Evolutionary conservation across 1,284 basidiomycete genomes (phyloP).

Genomic region (Cystobasidium slooffiae): DNA sequence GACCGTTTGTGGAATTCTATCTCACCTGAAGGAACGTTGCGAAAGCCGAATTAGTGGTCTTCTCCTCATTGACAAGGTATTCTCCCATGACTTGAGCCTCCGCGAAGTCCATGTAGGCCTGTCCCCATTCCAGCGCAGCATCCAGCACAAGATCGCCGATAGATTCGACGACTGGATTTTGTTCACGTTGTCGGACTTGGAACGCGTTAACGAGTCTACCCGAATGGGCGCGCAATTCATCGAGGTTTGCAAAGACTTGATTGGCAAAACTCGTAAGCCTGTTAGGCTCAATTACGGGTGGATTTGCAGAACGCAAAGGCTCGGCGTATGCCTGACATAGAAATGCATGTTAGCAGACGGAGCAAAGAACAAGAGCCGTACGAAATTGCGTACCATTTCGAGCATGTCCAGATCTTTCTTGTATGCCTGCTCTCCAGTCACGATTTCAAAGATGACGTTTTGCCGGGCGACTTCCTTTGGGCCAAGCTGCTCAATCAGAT

Average conservation of each 20-base stretch:
- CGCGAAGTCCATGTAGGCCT: conserved; percentile 83
- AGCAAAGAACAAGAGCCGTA: too few species aligned
- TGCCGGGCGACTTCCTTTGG: conserved; percentile 82
- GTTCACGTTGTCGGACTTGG: conserved; percentile 84
- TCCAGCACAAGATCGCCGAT: conserved; percentile 91
- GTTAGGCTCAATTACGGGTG: conserved; percentile 73
- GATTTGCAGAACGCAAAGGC: conserved; percentile 70
- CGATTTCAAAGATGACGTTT: conserved; percentile 86
- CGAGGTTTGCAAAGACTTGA: conserved; percentile 83
- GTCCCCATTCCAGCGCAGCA: conserved; percentile 83
- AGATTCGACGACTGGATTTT: conserved; percentile 76
- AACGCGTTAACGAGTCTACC: conserved; percentile 79
- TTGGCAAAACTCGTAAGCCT: conserved; percentile 80
- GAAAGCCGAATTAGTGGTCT: conserved; percentile 79
- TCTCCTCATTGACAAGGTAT: conserved; percentile 80
- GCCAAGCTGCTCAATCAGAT: conserved; percentile 70
- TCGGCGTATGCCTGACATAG: conserved; percentile 70
- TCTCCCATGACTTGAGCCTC: conserved; percentile 84
- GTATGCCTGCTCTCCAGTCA: conserved; percentile 88
- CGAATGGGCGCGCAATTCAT: conserved; percentile 81
- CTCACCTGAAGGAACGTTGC: conserved; percentile 83
- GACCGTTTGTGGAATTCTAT: not conserved
- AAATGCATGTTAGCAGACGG: not conserved
- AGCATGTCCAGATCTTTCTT: conserved; percentile 84
- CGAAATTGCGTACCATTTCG: conserved; percentile 65